Base-by-base conservation (phyloP, 139 green algal species). In the Spirogloea muscicola region DNA sequence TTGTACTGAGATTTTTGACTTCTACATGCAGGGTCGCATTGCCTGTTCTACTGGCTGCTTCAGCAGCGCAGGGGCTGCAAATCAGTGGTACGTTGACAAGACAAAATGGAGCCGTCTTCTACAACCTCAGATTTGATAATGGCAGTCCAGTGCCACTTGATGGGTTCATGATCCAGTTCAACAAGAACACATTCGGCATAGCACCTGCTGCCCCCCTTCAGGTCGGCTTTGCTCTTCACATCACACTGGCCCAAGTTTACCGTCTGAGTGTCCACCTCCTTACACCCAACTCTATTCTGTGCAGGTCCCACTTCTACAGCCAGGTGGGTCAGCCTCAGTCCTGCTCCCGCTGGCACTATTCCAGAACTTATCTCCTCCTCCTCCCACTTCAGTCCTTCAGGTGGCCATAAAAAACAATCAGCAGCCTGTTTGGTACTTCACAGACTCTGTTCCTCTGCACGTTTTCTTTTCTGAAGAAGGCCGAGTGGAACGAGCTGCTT, bases 101-200 rank as follows among this genome's bases (percentile, higher is more conserved):
- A 1, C 48, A 85, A 33, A 69, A 63, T 16, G 86, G 85, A 18
- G 52, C 68, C 21, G 7, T 85, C 6, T 43, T 84, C n/a, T 96
- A 91, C 82, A 64, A 85, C 29, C 76, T 97, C n/a, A 13, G 46
- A 3, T 77, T 97, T 42, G 49, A 72, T 38, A 97, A 97, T 76
- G 79, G 68, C 31, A 79, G 7, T 21, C 49, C 61, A 3, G 58
- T 36, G 1, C 51, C 83, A 0, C 57, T 97, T 58, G 88, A 96
- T 79, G 91, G 89, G 5, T 91, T 97, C 58, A 94, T 96, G 90
- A 88, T 98, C 25, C 90, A 95, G 72, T 89, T 97, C 60, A 98
- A 98, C 86, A 92, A 89, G 70, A 97, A 96, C 81, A 82, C 72
- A 36, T 95, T 95, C 66, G 93, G 93, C 7, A 73, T 98, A 33